Conservation (phyloP, 352 stramenopile genomes). For the Globisporangium nodosum region DNA sequence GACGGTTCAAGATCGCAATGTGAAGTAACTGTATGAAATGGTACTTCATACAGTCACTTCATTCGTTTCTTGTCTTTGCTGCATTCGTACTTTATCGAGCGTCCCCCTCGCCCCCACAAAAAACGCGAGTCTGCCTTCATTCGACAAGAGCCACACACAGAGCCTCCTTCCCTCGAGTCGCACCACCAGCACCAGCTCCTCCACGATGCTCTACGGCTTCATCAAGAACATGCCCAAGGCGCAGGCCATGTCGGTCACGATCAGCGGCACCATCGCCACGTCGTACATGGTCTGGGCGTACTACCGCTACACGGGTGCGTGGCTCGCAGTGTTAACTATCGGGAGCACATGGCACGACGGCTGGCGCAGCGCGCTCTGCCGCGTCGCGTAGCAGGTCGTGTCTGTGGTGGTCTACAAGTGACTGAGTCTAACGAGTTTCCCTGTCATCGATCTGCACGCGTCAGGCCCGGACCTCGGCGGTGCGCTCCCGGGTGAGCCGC, state of each 20-base stretch:
- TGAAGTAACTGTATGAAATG: too few relatives aligned
- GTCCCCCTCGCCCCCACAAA: not conserved
- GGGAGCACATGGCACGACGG: not conserved
- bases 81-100: not conserved
- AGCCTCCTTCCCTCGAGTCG: not conserved
- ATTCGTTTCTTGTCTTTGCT: not conserved
- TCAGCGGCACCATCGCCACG: constrained; percentile 28
- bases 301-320: constrained; percentile 62
- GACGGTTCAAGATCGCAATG: too few relatives aligned
- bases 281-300: constrained; percentile 45
- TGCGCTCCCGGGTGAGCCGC: constrained; percentile 36
- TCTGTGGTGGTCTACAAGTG: too few relatives aligned
- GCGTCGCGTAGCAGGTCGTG: too few relatives aligned
- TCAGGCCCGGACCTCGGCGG: constrained; percentile 63
- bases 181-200: not conserved
- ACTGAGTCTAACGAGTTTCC: constrained; percentile 1
- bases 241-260: constrained; percentile 44
- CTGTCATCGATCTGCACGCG: too few relatives aligned
- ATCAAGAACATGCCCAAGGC: constrained; percentile 66
- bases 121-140: not conserved
- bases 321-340: not conserved
- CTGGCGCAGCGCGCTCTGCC: too few relatives aligned
- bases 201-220: constrained; percentile 55
- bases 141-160: not conserved
- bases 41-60: too few relatives aligned